Base-by-base conservation (phyloP, 108 stramenopile species). In the Conticribra guillardii region DNA sequence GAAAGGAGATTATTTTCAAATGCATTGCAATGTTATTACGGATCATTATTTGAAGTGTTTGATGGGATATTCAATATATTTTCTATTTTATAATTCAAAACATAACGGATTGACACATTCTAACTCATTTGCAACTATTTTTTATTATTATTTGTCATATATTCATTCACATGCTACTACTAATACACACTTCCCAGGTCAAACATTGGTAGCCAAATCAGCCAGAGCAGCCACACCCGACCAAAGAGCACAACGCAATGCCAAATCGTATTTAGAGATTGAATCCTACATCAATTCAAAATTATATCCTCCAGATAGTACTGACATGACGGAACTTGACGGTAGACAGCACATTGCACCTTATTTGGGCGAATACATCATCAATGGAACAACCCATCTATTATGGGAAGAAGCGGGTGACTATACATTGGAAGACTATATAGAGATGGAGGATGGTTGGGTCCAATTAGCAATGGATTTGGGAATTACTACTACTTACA, bases 341-440 rank as follows among this genome's bases (percentile, higher is more conserved):
- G 27, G 46, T 23, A 33, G 4, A 27, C 53, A 54, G 21, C 75
- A 79, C 37, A 29, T 79, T 8, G 77, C 77, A 17, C 77, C 77
- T 1, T 79, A 73, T 44, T 55, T 79, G 18, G 77, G 77, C 19
- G 71, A 79, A 22, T 41, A 33, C 31, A 16, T 2, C 4, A 26
- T 73, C 16, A 66, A 72, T 58, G 55, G 27, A n/a, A 67, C 64
- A 3, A 66, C 24, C 18, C 54, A 67, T 49, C 54, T 79, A 64
- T 23, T 79, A 56, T 79, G 77, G 77, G 44, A 59, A 26, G 64
- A 30, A 45, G 51, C 71, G 2, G 77, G 77, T 0, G 71, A 66
- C 3, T 60, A 53, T 23, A 79, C 77, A 9, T 51, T 79, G 34
- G 77, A 79, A 67, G 77, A 79, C 52, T 79, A 73, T 53, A 61